Base-by-base conservation (phyloP, 75 land plant genomes). In the Larix kaempferi region DNA sequence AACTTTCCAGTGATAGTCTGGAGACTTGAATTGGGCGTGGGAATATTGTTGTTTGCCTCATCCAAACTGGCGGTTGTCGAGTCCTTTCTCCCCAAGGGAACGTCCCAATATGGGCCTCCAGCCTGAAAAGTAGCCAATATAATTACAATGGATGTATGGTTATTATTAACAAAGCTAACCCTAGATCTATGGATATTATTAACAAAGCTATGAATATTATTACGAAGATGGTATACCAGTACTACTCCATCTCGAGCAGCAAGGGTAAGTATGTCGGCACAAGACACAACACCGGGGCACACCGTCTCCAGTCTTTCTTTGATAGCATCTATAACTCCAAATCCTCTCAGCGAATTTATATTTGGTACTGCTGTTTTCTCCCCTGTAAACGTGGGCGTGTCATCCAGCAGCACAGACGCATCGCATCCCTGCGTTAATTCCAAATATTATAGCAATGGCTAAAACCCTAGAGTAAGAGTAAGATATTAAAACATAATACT, bases 41-140 rank as follows among this genome's bases (percentile, higher is more conserved):
- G 93, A 33, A 93, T 78, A 64, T 90, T 88, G 23, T 78, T 14
- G 71, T 82, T 79, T 54, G 90, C 91, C 1, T 71, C 83, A 3
- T 64, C 85, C 23, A 72, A 64, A 57, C 82, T 78, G 55, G 95
- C 90, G 8, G 77, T 90, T 55, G 16, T 81, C 0, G 91, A 83
- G 65, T 93, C 95, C 55, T 84, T 85, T 59, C 95, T 81, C 14
- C 95, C 95, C n/a, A 93, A 22, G 14, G 89, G 91, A 61, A 93
- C 92, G 76, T 86, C 86, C 95, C 92, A 93, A 26, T 90, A 87
- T 0, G 92, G 95, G 44, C 95, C 95, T 49, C 92, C 91, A 80
- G 80, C 85, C 95, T 92, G 81, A 35, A 4, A 17, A 21, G 6
- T 41, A 41, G 5, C 44, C 4, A 41, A 41, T 5, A 41, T 2